phyloP scores from a whole-genome alignment of 495 filamentous ascomycete genomes.

The Clavariopsis aquatica region DNA sequence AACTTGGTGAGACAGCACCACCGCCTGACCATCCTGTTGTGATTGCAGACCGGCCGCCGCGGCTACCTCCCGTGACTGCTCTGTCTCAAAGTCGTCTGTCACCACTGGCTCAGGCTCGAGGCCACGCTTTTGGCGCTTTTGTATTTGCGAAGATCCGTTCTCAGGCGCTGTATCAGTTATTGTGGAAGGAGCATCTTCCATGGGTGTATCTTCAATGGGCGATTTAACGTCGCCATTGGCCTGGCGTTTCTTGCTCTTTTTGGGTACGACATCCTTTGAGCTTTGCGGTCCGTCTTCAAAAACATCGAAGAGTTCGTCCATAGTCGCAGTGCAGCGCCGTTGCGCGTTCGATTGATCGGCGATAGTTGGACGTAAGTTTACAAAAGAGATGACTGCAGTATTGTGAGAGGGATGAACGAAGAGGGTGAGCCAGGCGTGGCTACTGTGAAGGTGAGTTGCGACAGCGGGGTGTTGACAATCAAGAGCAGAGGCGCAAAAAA shows the following conservation, averaged over 20 bases:
- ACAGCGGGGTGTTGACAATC: neutral
- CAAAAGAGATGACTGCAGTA: neutral
- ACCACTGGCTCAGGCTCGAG: slow-evolving; percentile 77
- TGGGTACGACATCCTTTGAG: slow-evolving; percentile 23
- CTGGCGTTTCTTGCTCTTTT: slow-evolving; percentile 59
- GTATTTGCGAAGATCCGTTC: slow-evolving; percentile 53
- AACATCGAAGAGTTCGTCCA: slow-evolving; percentile 48
- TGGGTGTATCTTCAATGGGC: slow-evolving; percentile 27
- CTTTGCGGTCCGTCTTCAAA: slow-evolving; percentile 43
- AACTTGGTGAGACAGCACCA: slow-evolving; percentile 92
- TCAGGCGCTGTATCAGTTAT: slow-evolving; percentile 34
- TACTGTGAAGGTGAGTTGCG: neutral
- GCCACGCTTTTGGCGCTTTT: slow-evolving; percentile 76
- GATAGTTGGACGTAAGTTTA: neutral
- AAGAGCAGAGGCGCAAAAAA: neutral
- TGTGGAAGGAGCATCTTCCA: slow-evolving; percentile 45
- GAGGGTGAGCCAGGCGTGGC: neutral
- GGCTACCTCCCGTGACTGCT: slow-evolving; percentile 84
- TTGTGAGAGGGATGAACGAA: neutral
- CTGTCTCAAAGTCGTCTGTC: slow-evolving; percentile 94
- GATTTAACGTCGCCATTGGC: slow-evolving; percentile 73
- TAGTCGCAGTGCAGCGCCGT: slow-evolving; percentile 10
- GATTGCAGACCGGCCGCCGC: slow-evolving; percentile 78
- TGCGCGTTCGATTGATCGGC: neutral
- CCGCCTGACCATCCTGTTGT: slow-evolving; percentile 61